Conservation (phyloP, 169 alveolate species). For the Condylostoma magnum region DNA sequence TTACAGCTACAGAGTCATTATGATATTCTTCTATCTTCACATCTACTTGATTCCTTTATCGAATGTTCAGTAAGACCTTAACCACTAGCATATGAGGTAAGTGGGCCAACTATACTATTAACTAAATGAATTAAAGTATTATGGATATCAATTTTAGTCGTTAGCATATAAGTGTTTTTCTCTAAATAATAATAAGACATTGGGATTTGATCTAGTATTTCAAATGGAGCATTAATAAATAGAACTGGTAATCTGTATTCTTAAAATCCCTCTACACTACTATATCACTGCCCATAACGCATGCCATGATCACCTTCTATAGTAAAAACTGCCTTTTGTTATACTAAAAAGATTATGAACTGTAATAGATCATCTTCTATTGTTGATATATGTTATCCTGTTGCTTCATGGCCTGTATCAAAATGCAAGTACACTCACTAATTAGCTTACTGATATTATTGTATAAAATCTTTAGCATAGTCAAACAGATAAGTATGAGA, state of each 20-base stretch:
- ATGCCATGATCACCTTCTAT: conserved; percentile 19
- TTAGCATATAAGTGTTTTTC: background rate
- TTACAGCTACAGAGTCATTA: no score
- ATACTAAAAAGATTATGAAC: background rate
- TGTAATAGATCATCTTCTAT: background rate
- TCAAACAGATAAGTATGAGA: conserved; percentile 16
- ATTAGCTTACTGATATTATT: background rate
- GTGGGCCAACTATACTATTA: no score
- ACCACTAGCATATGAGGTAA: no score
- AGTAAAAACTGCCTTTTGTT: background rate
- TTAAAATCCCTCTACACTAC: background rate
- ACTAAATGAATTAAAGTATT: background rate
- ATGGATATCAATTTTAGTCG: background rate
- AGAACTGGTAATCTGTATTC: background rate
- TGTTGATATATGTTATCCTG: conserved; percentile 14
- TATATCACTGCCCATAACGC: conserved; percentile 18
- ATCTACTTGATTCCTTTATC: no score
- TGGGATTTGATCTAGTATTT: background rate
- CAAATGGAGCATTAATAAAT: background rate
- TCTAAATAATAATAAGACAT: background rate
- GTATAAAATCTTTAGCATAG: background rate
- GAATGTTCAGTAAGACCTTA: no score
- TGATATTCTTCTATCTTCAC: no score
- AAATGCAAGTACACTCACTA: conserved; percentile 1
- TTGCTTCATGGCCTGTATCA: conserved; percentile 22